Base-by-base conservation (phyloP, 371 early-diverging fungal species). In the Globomyces sp. region DNA sequence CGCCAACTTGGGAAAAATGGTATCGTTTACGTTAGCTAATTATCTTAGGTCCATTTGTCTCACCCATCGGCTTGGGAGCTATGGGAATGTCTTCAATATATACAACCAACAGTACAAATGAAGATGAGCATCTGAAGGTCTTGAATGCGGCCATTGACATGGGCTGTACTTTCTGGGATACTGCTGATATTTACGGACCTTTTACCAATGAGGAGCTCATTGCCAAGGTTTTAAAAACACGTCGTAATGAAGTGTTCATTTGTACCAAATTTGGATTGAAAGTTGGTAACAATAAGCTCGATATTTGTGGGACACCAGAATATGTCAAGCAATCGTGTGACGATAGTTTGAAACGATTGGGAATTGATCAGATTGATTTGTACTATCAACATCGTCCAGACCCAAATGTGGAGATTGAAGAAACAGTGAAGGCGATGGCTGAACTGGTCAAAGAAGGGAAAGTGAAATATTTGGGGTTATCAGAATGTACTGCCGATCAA, bases 381-480 rank as follows among this genome's bases (percentile, higher is more conserved):
- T 87, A 85, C 58, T 85, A 85, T 47, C 79, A 80, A 70, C 87
- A 86, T 55, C 77, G 84, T 43, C 77, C 80, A 39, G 85, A 84
- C 60, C 74, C 76, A 3, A 64, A 77, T 8, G 72, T 75, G 4
- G 60, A 59, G 8, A 75, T 78, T 46, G 76, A 75, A 44, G 77
- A 77, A 58, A 79, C 85, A 1, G 72, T 88, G 36, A 76, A 80
- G 8, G 74, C 87, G 8, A 77, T 90, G 10, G 86, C 83, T 3
- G 71, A 83, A 13, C 78, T 81, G 57, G 84, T 88, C 24, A 79
- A 76, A 57, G 68, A 78, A 6, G 86, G 84, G 47, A 77, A 83
- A 74, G 68, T 78, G 48, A 57, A 65, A 34, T 84, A 79, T 66
- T 52, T 89, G 41, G 89, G 88, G 0, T 73, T 87, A 0, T 84